Evolutionary conservation across 345 rosid species (phyloP), one percentile per base, ranked within the genome.

Genomic region (Lepidium sativum): DNA sequence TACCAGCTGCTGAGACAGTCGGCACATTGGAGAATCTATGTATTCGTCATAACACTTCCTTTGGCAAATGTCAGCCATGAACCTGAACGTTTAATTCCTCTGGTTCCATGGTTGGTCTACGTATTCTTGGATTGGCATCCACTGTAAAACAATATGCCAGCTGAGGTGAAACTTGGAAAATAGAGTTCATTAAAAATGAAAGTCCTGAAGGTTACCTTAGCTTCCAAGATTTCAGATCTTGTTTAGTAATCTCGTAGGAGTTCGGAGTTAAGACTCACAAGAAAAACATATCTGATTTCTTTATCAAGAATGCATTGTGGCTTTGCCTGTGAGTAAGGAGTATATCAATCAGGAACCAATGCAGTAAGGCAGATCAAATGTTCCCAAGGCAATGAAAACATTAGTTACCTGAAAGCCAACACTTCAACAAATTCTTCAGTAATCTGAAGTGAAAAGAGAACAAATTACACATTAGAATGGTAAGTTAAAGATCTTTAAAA

Each of bases 61-160:
- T 56, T 56, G 60, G 78, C 98, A 91, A 42, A 91, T 76, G 53
- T 80, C 45, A 18, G 90, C 88, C 40, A 84, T 52, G 61, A 59
- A 42, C 40, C 65, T 72, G 79, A 91, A 86, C 33, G 73, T 53
- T 68, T 74, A 65, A 4, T 84, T 75, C 31, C 63, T 17, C 31
- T 61, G 67, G 49, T 79, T 65, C 65, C 68, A 84, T 4, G 86
- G 81, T 49, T 91, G 96, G 7, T 77, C 74, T 38, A 84, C 78
- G 33, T 88, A 91, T n/a, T 88, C 94, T 29, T 80, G 69, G n/a
- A 84, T 51, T 6, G 81, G 69, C 89, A 91, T 88, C 91, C 98
- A 91, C 94, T 91, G 71, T 13, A 42, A 65, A 9, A 10, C 33
- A 32, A 56, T 39, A 51, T 52, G 33, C 13, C 38, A 45, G 34